phyloP scores from a whole-genome alignment of 1,284 basidiomycete species.

The Athelia psychrophila region DNA sequence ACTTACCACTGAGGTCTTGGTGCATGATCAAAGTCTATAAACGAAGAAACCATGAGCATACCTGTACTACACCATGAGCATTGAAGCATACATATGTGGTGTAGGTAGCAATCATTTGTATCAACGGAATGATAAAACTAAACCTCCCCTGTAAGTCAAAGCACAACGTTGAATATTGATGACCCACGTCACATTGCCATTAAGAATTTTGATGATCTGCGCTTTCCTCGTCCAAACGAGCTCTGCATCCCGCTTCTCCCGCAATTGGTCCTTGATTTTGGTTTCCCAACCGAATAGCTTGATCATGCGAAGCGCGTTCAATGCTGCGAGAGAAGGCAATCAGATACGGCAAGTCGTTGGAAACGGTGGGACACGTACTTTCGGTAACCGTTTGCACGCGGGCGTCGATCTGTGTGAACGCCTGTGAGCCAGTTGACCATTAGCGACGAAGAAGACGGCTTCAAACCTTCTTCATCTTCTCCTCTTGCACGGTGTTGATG shows the following conservation, averaged over 20 bases:
- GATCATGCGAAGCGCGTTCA: conserved; percentile 38
- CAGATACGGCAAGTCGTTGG: neutral
- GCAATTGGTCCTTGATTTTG: conserved; percentile 40
- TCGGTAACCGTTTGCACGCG: conserved; percentile 38
- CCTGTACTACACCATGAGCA: neutral
- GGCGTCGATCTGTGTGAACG: conserved; percentile 29
- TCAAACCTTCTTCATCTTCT: conserved; percentile 25
- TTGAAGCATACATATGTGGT: conserved; percentile 42
- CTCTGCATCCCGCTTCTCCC: conserved; percentile 53
- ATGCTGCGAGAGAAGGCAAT: conserved; percentile 6
- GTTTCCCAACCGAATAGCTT: conserved; percentile 64
- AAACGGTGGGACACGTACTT: conserved; percentile 13
- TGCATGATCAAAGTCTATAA: conserved; percentile 31
- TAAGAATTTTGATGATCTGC: conserved; percentile 35
- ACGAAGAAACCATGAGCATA: neutral
- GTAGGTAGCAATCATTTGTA: conserved; percentile 69
- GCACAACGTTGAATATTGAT: neutral
- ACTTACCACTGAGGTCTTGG: conserved; percentile 17
- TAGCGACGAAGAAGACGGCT: neutral
- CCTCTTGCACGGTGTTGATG: conserved; percentile 31
- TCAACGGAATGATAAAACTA: conserved; percentile 34
- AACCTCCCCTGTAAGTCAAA: neutral
- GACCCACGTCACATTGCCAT: conserved; percentile 34
- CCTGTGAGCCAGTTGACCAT: neutral
- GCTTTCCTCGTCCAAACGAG: conserved; percentile 42